These are phyloP conservation scores for Candida succiphila DNA, from an alignment of 805 yeast genomes.

Conservation along the genomic window DNA sequence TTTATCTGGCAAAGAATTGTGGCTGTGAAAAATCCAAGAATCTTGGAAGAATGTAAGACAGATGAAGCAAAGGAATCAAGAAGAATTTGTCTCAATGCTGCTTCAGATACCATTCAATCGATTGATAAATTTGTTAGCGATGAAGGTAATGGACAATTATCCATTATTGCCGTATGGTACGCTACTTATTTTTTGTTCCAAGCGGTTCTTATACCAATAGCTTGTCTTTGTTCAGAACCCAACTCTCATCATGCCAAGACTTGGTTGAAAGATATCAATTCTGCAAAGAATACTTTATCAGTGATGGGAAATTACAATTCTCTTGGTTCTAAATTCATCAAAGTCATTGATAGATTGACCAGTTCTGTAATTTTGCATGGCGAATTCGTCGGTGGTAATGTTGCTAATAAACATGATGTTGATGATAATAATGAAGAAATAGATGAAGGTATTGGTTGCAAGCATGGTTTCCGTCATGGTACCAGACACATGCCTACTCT, in stretches of 20 bases:
- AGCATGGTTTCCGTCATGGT: background rate
- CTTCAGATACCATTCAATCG: slow-evolving; percentile 42
- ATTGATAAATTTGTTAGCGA: slow-evolving; percentile 27
- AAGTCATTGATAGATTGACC: slow-evolving; percentile 34
- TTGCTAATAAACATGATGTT: background rate
- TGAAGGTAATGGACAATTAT: slow-evolving; percentile 13
- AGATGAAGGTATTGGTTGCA: background rate
- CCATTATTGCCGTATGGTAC: slow-evolving; percentile 52
- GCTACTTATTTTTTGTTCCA: slow-evolving; percentile 55
- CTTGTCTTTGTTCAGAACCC: slow-evolving; percentile 43
- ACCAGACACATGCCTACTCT: slow-evolving; percentile 1
- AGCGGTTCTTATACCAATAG: slow-evolving; percentile 49
- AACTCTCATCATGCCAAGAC: slow-evolving; percentile 29
- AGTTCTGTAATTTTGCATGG: slow-evolving; percentile 2
- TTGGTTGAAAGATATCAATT: slow-evolving; percentile 35
- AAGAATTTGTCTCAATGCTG: slow-evolving; percentile 37
- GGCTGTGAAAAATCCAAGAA: slow-evolving; percentile 24
- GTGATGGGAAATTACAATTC: slow-evolving; percentile 31
- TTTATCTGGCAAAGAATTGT: slow-evolving; percentile 45
- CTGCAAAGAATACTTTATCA: slow-evolving; percentile 28
- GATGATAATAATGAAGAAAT: background rate
- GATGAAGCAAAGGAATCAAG: slow-evolving; percentile 40
- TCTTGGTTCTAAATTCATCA: slow-evolving; percentile 34
- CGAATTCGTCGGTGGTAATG: background rate
- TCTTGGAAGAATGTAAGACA: slow-evolving; percentile 22